Evolutionary conservation across 2,329 filamentous ascomycete genomes (phyloP).

Genomic region (Torrubiellomyces zombiae): DNA sequence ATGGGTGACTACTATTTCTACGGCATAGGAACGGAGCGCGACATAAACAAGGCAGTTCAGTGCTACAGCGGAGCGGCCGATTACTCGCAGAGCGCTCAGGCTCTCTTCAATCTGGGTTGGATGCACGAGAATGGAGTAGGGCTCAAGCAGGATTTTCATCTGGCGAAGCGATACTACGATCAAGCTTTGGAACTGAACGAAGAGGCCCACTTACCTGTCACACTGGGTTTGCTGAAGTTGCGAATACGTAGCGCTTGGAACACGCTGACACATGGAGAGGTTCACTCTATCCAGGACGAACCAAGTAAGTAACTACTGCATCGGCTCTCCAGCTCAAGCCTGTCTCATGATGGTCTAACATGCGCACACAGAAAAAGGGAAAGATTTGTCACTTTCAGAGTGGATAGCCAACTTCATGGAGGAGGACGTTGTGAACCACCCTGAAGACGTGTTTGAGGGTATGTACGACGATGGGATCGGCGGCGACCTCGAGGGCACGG

Average conservation of each 20-base stretch:
- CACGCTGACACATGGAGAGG: constrained; percentile 69
- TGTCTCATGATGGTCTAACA: constrained; percentile 15
- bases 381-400: constrained; percentile 64
- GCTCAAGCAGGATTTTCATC: constrained; percentile 86
- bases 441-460: constrained; percentile 30
- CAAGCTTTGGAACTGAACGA: constrained; percentile 78
- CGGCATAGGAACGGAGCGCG: constrained; percentile 55
- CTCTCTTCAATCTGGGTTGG: constrained; percentile 94
- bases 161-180: constrained; percentile 94
- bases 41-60: constrained; percentile 73
- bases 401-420: constrained; percentile 80
- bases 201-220: constrained; percentile 88
- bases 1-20: constrained; percentile 95
- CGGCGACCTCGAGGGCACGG: constrained; percentile 40
- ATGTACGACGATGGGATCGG: constrained; percentile 38
- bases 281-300: constrained; percentile 86
- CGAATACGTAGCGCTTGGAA: constrained; percentile 86
- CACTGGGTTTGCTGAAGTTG: constrained; percentile 72
- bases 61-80: constrained; percentile 91
- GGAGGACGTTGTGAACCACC: constrained; percentile 50
- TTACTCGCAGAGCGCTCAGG: constrained; percentile 81
- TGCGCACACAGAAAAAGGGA: constrained; percentile 37
- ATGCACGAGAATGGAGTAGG: constrained; percentile 98
- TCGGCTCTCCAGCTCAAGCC: background rate
- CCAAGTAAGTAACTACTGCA: constrained; percentile 41